Evolutionary conservation across 2,329 filamentous ascomycete species (phyloP), one percentile per base, ranked within the genome.

Genomic region (Aureobasidium lini): DNA sequence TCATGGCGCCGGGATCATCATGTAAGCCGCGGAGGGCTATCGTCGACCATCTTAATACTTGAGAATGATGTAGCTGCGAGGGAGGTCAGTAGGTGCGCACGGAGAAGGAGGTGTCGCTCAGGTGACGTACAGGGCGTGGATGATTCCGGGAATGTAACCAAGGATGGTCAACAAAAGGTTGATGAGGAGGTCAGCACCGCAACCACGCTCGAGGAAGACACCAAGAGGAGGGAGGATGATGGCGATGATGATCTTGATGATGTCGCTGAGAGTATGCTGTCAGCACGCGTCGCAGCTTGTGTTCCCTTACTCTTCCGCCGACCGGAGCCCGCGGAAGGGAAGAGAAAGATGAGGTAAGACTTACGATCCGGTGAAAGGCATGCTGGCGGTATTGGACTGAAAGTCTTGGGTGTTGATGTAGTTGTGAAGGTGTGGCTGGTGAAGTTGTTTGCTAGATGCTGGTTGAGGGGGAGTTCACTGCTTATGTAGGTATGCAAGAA

Each of bases 201-300:
- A 95, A 69, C 91, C 91, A 68, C 88, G 85, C 86, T 96, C 91
- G 67, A 96, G 88, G 83, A 95, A 94, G 73, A 96, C 91, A 79
- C 91, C 91, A 59, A 96, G 78, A 72, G 91, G 91, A 60, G 91
- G 91, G 65, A 96, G 84, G 78, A 96, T 79, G 80, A 96, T 80
- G 80, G 91, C 91, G 78, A 95, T 82, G 77, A 95, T 83, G 81
- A 89, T 87, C 79, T 89, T 89, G 84, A 85, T 85, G 77, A 89
- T 84, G 73, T 89, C 86, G 73, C 85, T 88, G 68, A 34, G 6
- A 10, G 9, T 7, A 32, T 5, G 39, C 43, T 6, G 40, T 60
- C 44, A 52, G 49, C 43, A 61, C 61, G 65, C 50, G 50, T 54
- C 37, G 29, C 13, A 16, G 48, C 34, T 68, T 68, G 60, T 50